Percentiles rank a stretch among this genome's conserved stretches.
Evolutionary conservation across 768 basidiomycete species (phyloP).

Genomic region (Lanmaoa rubissima): DNA sequence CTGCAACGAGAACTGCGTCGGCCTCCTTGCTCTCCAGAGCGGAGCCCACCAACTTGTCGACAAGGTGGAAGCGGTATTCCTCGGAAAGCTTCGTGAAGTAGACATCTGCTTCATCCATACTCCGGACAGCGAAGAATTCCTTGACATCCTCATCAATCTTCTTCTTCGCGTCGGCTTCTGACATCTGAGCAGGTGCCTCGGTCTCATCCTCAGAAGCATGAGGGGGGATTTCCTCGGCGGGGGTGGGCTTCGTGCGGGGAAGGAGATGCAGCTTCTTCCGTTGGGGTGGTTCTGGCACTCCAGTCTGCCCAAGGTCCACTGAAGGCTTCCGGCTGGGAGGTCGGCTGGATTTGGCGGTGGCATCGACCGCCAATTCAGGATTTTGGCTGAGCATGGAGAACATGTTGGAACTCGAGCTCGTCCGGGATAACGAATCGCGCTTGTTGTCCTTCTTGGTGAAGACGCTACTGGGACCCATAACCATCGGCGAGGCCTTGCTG

Average conservation of each 20-base stretch:
- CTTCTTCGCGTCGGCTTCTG: slow-evolving; percentile 63
- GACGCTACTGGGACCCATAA: slow-evolving; percentile 83
- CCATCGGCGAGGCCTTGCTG: slow-evolving; percentile 62
- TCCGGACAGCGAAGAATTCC: slow-evolving; percentile 85
- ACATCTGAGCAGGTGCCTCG: slow-evolving; percentile 49
- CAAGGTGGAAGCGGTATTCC: slow-evolving; percentile 59
- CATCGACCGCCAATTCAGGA: slow-evolving; percentile 54
- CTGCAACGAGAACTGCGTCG: slow-evolving; percentile 74
- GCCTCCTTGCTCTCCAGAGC: slow-evolving; percentile 82
- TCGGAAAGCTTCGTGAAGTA: slow-evolving; percentile 78
- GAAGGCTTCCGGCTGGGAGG: slow-evolving; percentile 50
- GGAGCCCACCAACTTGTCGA: slow-evolving; percentile 69
- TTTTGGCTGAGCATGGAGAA: slow-evolving; percentile 79
- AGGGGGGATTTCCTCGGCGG: slow-evolving; percentile 46
- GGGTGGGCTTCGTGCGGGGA: slow-evolving; percentile 68
- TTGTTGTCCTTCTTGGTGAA: slow-evolving; percentile 75
- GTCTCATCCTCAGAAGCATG: slow-evolving; percentile 51
- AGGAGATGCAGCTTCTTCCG: slow-evolving; percentile 72
- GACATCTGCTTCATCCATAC: slow-evolving; percentile 81
- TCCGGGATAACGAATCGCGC: slow-evolving; percentile 74
- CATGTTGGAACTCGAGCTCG: slow-evolving; percentile 82
- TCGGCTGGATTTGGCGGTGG: slow-evolving; percentile 49
- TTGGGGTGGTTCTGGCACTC: slow-evolving; percentile 48
- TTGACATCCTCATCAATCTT: slow-evolving; percentile 81
- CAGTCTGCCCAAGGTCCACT: slow-evolving; percentile 46